Conservation (phyloP, 768 basidiomycete genomes). For the Daedaleopsis sinensis region DNA sequence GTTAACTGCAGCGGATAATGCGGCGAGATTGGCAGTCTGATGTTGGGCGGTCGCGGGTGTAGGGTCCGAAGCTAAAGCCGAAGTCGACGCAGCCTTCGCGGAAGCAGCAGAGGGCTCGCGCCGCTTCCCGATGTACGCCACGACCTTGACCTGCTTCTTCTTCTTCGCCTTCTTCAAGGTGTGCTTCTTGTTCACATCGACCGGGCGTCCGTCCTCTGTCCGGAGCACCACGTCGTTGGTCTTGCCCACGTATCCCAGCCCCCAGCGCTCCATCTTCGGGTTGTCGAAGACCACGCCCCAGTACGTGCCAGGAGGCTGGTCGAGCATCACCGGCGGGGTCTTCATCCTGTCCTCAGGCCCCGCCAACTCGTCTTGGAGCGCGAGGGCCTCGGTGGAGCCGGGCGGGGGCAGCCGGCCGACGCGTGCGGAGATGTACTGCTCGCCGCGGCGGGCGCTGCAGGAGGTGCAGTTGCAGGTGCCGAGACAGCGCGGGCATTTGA, state of each 20-base stretch:
- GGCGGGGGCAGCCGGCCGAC: conserved; percentile 6
- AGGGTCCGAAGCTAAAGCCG: background rate
- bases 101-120: background rate
- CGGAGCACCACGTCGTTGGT: conserved; percentile 8
- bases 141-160: background rate
- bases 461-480: conserved; percentile 51
- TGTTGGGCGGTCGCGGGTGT: background rate
- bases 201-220: too few relatives aligned
- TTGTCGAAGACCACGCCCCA: conserved; percentile 7
- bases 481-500: conserved; percentile 49
- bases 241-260: conserved; percentile 10
- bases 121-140: conserved; percentile 12
- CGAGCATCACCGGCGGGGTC: background rate
- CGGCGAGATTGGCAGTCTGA: background rate
- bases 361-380: background rate
- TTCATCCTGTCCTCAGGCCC: background rate
- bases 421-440: conserved; percentile 41
- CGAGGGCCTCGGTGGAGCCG: conserved; percentile 12
- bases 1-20: background rate
- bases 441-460: conserved; percentile 50
- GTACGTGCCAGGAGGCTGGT: conserved; percentile 6
- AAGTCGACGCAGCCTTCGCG: background rate
- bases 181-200: background rate
- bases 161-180: too few relatives aligned
- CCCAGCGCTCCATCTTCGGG: conserved; percentile 10